Conservation (phyloP, 805 yeast species). For the Ogataea degrootiae region DNA sequence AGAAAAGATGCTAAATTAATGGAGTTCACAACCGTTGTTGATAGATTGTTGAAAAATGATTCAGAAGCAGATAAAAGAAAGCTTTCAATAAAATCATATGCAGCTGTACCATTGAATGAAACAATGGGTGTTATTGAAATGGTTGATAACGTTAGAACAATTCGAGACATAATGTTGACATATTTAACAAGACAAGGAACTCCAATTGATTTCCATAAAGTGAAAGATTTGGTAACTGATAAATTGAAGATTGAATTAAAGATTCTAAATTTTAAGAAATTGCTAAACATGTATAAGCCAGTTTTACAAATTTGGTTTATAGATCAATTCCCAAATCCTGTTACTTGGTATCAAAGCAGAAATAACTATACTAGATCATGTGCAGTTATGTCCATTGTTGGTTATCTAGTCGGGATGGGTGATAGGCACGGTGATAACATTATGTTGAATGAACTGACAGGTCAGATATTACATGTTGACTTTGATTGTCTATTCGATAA, state of each 20-base stretch:
- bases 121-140: conserved; percentile 88
- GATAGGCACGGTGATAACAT: conserved; percentile 96
- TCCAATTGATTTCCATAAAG: conserved; percentile 24
- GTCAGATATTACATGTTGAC: conserved; percentile 87
- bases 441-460: conserved; percentile 64
- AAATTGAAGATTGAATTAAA: conserved; percentile 26
- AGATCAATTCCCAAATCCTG: conserved; percentile 85
- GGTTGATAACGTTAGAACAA: conserved; percentile 71
- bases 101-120: conserved; percentile 84
- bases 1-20: conserved; percentile 92
- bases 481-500: conserved; percentile 95
- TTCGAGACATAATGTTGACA: conserved; percentile 52
- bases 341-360: conserved; percentile 78
- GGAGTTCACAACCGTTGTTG: conserved; percentile 86
- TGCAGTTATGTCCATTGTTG: conserved; percentile 97
- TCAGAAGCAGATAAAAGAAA: conserved; percentile 70
- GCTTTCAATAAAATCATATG: conserved; percentile 71
- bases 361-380: conserved; percentile 69
- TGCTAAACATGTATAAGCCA: conserved; percentile 46
- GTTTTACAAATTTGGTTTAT: conserved; percentile 84
- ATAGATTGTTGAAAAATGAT: conserved; percentile 61
- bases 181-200: conserved; percentile 23
- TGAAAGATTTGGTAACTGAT: conserved; percentile 22
- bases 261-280: conserved; percentile 31
- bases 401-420: conserved; percentile 89